Conservation (phyloP, 1,139 yeast genomes). For the Candida sanyaensis region DNA sequence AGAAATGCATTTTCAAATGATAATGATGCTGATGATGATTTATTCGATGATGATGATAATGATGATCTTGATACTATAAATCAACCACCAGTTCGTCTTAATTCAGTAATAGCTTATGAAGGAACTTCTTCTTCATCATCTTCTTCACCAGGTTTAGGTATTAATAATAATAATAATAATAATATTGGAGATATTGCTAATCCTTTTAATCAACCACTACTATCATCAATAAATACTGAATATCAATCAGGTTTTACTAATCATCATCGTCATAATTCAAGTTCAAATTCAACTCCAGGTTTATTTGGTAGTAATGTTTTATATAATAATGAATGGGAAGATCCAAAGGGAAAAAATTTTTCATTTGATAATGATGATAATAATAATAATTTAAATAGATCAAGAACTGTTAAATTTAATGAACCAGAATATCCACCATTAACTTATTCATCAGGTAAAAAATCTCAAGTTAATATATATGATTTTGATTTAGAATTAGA, state of each 20-base stretch:
- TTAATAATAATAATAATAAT: too few species aligned
- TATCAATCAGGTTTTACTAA: not conserved
- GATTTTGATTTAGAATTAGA: conserved; percentile 17
- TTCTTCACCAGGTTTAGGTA: not conserved
- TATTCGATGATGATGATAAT: not conserved
- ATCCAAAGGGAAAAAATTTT: not conserved
- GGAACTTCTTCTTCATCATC: too few species aligned
- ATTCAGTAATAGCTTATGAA: not conserved
- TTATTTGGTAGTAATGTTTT: not conserved
- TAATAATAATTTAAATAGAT: not conserved
- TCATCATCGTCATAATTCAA: too few species aligned
- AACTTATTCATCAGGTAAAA: conserved; percentile 31
- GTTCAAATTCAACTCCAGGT: not conserved
- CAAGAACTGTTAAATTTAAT: conserved; percentile 34
- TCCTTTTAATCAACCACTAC: not conserved
- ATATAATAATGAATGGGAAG: not conserved
- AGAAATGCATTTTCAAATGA: not conserved
- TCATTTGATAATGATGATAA: not conserved
- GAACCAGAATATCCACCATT: conserved; percentile 39
- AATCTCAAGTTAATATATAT: conserved; percentile 22
- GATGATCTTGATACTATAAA: not conserved
- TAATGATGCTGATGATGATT: not conserved
- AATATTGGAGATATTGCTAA: not conserved
- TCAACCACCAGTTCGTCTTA: not conserved
- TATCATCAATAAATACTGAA: not conserved